These are phyloP conservation scores for Miscanthus sacchariflorus DNA, from an alignment of 202 grass and related monocot genomes.

Conservation along the genomic window DNA sequence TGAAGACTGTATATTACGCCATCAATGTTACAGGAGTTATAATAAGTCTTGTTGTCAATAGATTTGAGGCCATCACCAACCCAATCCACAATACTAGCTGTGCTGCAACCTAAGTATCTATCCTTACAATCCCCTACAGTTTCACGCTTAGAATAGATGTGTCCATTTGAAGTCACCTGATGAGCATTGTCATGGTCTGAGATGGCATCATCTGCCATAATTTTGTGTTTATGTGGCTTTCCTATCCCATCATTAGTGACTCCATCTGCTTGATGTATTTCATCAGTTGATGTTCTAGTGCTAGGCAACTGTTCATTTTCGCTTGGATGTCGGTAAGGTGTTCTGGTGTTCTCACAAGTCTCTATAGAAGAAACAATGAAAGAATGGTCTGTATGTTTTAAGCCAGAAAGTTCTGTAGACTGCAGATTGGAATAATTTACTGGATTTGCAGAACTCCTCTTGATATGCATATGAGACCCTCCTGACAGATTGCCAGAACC, in stretches of 20 bases:
- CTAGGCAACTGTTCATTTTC: neutral
- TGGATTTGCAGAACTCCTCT: slow-evolving; percentile 30
- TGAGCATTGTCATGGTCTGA: slow-evolving; percentile 29
- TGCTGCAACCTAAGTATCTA: slow-evolving; percentile 5
- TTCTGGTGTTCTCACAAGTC: slow-evolving; percentile 18
- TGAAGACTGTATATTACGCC: slow-evolving; percentile 46
- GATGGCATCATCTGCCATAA: slow-evolving; percentile 24
- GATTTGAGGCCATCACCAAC: slow-evolving; percentile 60
- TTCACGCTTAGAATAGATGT: slow-evolving; percentile 19
- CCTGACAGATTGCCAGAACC: slow-evolving; percentile 28
- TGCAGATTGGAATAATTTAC: slow-evolving; percentile 9
- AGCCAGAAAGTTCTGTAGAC: neutral
- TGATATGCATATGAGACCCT: slow-evolving; percentile 18
- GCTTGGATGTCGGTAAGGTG: neutral
- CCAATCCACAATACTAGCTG: slow-evolving; percentile 50
- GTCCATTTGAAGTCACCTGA: slow-evolving; percentile 27
- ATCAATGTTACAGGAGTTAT: slow-evolving; percentile 53
- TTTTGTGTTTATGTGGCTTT: slow-evolving; percentile 23
- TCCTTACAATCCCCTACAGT: neutral
- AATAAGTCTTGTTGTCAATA: slow-evolving; percentile 46
- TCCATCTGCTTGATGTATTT: slow-evolving; percentile 14
- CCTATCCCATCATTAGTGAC: slow-evolving; percentile 12
- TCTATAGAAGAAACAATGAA: slow-evolving; percentile 24
- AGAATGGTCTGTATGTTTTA: neutral
- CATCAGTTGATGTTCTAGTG: slow-evolving; percentile 3